Base-by-base conservation (phyloP, 768 basidiomycete species). In the Kwoniella dejecticola region DNA sequence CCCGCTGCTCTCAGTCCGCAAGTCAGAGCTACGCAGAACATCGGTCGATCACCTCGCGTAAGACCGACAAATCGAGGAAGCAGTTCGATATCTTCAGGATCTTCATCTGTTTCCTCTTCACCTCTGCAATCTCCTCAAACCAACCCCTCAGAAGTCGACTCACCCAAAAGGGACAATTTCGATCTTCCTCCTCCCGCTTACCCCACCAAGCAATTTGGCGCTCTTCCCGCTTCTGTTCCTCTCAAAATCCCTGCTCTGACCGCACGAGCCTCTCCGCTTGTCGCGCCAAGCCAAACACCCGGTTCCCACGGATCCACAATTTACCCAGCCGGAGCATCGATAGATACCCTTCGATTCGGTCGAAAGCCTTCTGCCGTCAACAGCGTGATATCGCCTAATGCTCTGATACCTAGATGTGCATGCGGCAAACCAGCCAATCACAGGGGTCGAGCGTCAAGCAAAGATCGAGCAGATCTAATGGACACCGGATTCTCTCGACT, bases 331-430 rank as follows among this genome's bases (percentile, higher is more conserved):
- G 72, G 69, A 11, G 52, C 62, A 10, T 69, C 66, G 19, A 68
- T 72, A 36, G 77, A 78, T 47, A 78, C 77, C 2, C 63, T 78
- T 0, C 72, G 70, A n/a, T 78, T 74, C 61, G 77, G 74, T 46
- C 74, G 77, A 40, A 71, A 74, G 49, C 74, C 77, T 1, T 64
- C 65, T 33, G 65, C 65, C 12, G 70, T 68, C 47, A 78, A 78
- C 60, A 68, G 55, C 40, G 72, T 78, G 11, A 74, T 70, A 15
- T 75, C 74, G 24, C 77, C 77, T 4, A 72, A 77, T 48, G 77
- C 75, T 2, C 60, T 78, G 17, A 40, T 67, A 30, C 72, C 77
- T 23, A 48, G 69, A 52, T 75, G 74, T 40, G 71, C 74, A 3
- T 75, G 74, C 57, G 74, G 74, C 7, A 60, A 63, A 38, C 67